Evolutionary conservation across 2,329 filamentous ascomycete species (phyloP).

Genomic region (Cryoendolithus antarcticus): DNA sequence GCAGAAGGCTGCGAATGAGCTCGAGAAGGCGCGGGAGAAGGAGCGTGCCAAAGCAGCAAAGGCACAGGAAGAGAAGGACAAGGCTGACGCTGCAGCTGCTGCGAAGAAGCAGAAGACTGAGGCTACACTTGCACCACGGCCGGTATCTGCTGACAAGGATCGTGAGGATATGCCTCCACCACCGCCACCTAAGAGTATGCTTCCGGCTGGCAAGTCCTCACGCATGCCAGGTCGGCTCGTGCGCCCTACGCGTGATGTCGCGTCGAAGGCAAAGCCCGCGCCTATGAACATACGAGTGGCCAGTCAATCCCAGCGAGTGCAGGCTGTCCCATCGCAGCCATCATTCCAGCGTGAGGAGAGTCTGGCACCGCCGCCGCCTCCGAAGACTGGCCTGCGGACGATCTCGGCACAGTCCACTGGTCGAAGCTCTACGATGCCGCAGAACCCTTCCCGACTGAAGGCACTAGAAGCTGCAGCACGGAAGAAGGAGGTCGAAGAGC

Average conservation of each 20-base stretch:
- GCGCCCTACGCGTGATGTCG: constrained; percentile 34
- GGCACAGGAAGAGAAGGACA: constrained; percentile 38
- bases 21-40: constrained; percentile 57
- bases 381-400: constrained; percentile 56
- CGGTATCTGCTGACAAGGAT: constrained; percentile 23
- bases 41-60: constrained; percentile 55
- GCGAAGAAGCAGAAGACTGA: constrained; percentile 12
- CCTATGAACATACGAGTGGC: constrained; percentile 61
- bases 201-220: constrained; percentile 24
- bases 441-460: constrained; percentile 33
- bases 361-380: constrained; percentile 31
- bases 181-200: constrained; percentile 40
- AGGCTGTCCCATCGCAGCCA: constrained; percentile 10
- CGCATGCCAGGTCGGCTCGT: constrained; percentile 22
- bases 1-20: constrained; percentile 47
- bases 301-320: constrained; percentile 27
- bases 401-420: constrained; percentile 44
- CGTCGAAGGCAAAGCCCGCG: constrained; percentile 50
- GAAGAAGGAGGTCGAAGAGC: constrained; percentile 76
- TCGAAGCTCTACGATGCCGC: constrained; percentile 28
- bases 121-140: constrained; percentile 21
- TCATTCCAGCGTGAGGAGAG: constrained; percentile 15
- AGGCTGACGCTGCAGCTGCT: constrained; percentile 14
- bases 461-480: constrained; percentile 64
- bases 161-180: constrained; percentile 50